These are phyloP conservation scores for Mycena amicta DNA, from an alignment of 768 basidiomycete genomes.

Conservation along the genomic window DNA sequence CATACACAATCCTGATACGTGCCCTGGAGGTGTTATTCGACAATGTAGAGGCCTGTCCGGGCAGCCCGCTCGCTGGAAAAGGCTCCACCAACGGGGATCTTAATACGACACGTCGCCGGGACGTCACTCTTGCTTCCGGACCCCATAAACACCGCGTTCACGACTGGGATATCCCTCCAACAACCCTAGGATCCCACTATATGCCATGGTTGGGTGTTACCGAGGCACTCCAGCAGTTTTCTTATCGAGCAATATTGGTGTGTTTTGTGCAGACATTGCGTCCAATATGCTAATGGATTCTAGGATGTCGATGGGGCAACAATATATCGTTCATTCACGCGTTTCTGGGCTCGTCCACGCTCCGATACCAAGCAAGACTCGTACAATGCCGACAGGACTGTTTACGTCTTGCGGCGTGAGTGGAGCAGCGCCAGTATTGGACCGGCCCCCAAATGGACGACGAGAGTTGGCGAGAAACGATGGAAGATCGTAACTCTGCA, in stretches of 20 bases:
- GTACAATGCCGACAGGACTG: background rate
- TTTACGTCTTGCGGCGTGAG: background rate
- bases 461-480: background rate
- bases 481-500: background rate
- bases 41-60: too few relatives aligned
- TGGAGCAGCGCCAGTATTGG: background rate
- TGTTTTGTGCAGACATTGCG: background rate
- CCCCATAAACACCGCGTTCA: too few relatives aligned
- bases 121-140: too few relatives aligned
- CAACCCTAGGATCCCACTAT: background rate
- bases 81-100: too few relatives aligned
- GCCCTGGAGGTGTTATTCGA: too few relatives aligned
- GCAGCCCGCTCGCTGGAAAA: too few relatives aligned
- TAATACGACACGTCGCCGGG: too few relatives aligned
- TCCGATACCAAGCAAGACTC: background rate
- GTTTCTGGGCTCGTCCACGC: background rate
- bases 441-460: background rate
- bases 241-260: background rate
- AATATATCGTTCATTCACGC: background rate
- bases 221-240: background rate
- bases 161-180: background rate
- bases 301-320: background rate
- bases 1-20: too few relatives aligned
- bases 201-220: background rate
- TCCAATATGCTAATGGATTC: background rate